Conservation (phyloP, 176 grass and related monocot genomes). For the Melocanna baccifera region DNA sequence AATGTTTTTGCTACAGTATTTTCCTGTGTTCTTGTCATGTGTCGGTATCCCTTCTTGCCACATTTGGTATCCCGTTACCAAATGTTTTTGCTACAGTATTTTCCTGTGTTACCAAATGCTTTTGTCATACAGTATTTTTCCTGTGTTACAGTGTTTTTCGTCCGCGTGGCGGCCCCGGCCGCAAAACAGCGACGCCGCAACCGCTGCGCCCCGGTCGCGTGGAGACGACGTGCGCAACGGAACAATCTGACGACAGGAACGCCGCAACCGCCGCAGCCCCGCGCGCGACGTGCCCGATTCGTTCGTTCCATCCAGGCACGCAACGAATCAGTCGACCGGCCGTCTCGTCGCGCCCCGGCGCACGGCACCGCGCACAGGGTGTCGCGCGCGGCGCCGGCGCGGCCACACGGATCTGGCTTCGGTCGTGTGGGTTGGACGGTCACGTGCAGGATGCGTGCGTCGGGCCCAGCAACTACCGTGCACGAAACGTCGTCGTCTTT, state of each 20-base stretch:
- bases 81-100: too few relatives aligned
- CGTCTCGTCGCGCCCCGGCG: too few relatives aligned
- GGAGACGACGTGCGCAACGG: not conserved
- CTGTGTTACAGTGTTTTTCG: too few relatives aligned
- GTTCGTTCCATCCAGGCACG: not conserved
- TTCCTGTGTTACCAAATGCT: too few relatives aligned
- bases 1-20: too few relatives aligned
- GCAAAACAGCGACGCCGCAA: not conserved
- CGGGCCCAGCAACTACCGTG: not conserved
- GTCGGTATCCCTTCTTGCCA: too few relatives aligned
- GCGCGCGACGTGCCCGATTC: too few relatives aligned
- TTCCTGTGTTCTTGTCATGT: too few relatives aligned
- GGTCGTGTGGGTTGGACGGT: not conserved
- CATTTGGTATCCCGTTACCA: too few relatives aligned
- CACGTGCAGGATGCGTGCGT: not conserved
- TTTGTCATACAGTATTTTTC: too few relatives aligned
- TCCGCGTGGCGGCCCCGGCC: not conserved
- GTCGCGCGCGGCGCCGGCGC: too few relatives aligned
- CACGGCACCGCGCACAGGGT: too few relatives aligned
- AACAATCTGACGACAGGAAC: not conserved
- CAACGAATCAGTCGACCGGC: not conserved
- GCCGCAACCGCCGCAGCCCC: not conserved
- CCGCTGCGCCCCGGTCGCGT: not conserved
- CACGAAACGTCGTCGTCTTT: not conserved
- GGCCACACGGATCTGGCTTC: not conserved